phyloP scores from a whole-genome alignment of 345 rosid genomes.

The Dipteronia sinensis region DNA sequence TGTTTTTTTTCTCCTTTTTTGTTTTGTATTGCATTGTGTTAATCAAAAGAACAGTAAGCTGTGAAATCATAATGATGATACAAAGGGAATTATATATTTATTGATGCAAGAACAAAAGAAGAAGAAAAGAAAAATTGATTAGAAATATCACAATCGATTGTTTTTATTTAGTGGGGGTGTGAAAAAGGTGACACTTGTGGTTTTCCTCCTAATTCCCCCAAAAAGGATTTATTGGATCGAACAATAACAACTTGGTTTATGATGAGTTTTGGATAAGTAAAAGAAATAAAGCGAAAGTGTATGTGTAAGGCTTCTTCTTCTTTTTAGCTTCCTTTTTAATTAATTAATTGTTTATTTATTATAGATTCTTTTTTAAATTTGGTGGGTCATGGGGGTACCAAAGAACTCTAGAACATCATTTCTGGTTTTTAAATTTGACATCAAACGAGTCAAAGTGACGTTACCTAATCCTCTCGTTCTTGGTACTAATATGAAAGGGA shows the following conservation, averaged over 20 bases:
- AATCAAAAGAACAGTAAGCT: constrained; percentile 6
- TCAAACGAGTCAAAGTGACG: too few species aligned
- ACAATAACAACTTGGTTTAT: constrained; percentile 12
- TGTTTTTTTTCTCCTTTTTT: neutral
- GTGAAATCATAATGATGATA: constrained; percentile 19
- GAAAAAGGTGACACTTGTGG: constrained; percentile 28
- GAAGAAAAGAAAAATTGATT: neutral
- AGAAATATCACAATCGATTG: constrained; percentile 2
- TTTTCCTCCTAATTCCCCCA: constrained; percentile 16
- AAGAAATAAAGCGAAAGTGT: constrained; percentile 20
- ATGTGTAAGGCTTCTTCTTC: neutral
- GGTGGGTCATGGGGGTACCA: constrained; percentile 14
- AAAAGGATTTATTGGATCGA: constrained; percentile 17
- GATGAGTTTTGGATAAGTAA: constrained; percentile 21
- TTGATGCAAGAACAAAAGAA: constrained; percentile 11
- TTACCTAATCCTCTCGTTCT: too few species aligned
- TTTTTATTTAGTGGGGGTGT: constrained; percentile 11
- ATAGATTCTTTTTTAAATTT: constrained; percentile 12
- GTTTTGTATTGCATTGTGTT: neutral
- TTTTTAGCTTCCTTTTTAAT: constrained; percentile 9
- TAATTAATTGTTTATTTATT: neutral
- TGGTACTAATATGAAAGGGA: too few species aligned
- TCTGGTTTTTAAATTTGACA: too few species aligned
- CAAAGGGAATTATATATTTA: constrained; percentile 18
- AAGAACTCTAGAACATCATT: constrained; percentile 8